Percentiles rank a stretch among this genome's conserved stretches.
Evolutionary conservation across 2,329 filamentous ascomycete species (phyloP).

Genomic region (Sclerotinia minor): DNA sequence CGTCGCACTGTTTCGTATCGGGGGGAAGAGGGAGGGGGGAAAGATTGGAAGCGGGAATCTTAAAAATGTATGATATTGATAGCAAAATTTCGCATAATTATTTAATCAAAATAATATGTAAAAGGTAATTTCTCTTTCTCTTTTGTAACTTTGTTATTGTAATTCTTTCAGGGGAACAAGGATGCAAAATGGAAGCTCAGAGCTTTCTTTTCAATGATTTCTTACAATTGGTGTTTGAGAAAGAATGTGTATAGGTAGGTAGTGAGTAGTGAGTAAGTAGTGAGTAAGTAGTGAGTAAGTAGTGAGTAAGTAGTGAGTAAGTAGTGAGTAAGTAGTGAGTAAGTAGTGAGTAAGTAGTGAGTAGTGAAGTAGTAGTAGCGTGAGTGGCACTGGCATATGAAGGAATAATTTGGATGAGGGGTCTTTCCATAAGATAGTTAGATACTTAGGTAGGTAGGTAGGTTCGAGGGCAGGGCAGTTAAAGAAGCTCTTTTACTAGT

Average conservation of each 20-base stretch:
- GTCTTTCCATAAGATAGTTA: no score
- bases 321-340: neutral
- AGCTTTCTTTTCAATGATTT: slow-evolving; percentile 17
- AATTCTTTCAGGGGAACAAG: slow-evolving; percentile 18
- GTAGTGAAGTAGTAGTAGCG: neutral
- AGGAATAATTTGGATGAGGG: slow-evolving; percentile 11
- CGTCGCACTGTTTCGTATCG: slow-evolving; percentile 14
- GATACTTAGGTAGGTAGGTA: no score
- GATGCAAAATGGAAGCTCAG: slow-evolving; percentile 8
- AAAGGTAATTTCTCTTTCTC: neutral
- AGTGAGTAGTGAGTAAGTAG: neutral
- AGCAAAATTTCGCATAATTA: slow-evolving; percentile 10
- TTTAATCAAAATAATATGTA: neutral
- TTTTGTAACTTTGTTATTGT: neutral
- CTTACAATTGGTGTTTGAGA: slow-evolving; percentile 25
- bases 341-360: neutral
- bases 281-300: no score
- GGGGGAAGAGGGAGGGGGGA: neutral
- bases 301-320: neutral
- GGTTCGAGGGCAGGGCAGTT: neutral
- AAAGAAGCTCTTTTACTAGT: neutral
- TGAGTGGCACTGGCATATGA: neutral
- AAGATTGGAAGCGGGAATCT: slow-evolving; percentile 18
- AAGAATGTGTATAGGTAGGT: neutral
- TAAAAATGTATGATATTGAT: neutral